Evolutionary conservation across 306 rosid species (phyloP), one percentile per base, ranked within the genome.

Genomic region (Purshia tridentata): DNA sequence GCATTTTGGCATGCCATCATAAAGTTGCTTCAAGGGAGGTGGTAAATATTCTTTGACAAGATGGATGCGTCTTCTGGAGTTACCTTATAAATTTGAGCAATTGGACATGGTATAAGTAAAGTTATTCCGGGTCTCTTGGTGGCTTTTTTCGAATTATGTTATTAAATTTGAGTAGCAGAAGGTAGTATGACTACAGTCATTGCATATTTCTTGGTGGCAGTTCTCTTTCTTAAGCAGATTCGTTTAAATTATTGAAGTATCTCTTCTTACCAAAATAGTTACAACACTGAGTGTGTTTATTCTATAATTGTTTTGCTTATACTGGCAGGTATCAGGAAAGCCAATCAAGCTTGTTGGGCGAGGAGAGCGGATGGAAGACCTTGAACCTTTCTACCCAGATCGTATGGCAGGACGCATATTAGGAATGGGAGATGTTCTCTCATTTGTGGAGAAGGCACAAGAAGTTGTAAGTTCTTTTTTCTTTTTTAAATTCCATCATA

Each of bases 341-440:
- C 99, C 99, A 72, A 91, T 94, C 76, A 94, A 94, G 85, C 95
- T 94, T 72, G 99, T 94, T 57, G 99, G 99, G 37, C 86, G 96
- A 39, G 99, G 99, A 78, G 99, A 94, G 80, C 92, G 96, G 69
- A 94, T 94, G 90, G 99, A 94, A 64, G 99, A 94, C 85, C 99
- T 94, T 65, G 99, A 94, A 79, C 99, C 96, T 68, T 94, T 94
- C 84, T 94, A 94, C 78, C 99, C 99, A 0, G 96, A 94, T 51
- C 91, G 99, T 72, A 94, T 91, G 99, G 99, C 99, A 6, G 99
- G 99, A 75, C 92, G 99, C 12, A 88, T 94, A 80, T 81, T 94
- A 68, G 99, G 99, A 81, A 94, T 94, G 99, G 97, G 99, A 77
- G 99, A 94, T 68, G 96, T 94, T 76, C 95, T 94, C 54, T 94